These are phyloP conservation scores for Mimosa bimucronata DNA, from an alignment of 306 rosid genomes.

Conservation along the genomic window DNA sequence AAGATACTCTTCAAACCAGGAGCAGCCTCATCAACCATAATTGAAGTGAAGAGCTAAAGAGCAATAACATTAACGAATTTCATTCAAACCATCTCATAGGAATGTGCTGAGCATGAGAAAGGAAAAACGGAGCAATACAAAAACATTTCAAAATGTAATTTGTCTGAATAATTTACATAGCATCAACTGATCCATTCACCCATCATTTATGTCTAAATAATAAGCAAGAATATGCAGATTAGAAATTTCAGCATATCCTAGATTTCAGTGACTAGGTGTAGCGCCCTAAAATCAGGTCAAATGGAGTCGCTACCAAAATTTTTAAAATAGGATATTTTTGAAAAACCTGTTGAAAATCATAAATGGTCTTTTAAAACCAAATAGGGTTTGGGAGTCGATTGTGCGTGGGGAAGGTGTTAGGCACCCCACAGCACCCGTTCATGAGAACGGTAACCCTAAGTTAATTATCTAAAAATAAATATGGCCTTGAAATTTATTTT, in stretches of 20 bases:
- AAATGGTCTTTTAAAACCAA: no score
- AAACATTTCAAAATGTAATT: neutral
- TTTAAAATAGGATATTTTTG: no score
- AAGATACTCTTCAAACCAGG: neutral
- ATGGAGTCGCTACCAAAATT: no score
- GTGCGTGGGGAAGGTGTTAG: no score
- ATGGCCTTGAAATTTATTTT: no score
- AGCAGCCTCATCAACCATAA: conserved; percentile 57
- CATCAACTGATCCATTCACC: neutral
- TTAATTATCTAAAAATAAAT: no score
- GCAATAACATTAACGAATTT: conserved; percentile 26
- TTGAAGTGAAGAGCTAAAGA: conserved; percentile 70
- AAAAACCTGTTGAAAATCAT: no score
- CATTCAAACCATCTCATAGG: conserved; percentile 10
- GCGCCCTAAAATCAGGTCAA: no score
- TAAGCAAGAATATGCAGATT: neutral
- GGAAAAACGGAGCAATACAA: neutral
- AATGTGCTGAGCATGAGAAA: conserved; percentile 2
- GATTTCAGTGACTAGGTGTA: neutral
- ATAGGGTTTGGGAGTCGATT: no score
- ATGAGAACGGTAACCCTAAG: no score
- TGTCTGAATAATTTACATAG: neutral
- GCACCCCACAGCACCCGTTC: no score
- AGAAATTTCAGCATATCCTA: neutral
- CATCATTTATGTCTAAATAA: neutral